Conservation (phyloP, 108 stramenopile genomes). For the Nitzschia putrida region DNA sequence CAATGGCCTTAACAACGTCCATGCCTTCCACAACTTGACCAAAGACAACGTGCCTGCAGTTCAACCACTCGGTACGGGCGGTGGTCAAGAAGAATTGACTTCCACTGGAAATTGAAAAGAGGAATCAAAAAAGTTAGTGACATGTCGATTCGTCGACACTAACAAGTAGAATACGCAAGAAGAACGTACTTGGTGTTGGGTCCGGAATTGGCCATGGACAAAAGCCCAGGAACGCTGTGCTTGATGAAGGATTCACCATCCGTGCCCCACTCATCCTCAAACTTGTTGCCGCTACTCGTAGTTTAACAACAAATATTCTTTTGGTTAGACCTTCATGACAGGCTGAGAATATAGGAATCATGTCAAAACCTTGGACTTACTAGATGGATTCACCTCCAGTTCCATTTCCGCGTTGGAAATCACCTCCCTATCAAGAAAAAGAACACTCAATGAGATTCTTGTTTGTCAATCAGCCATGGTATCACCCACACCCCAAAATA, state of each 20-base stretch:
- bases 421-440: constrained; percentile 85
- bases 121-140: constrained; percentile 1
- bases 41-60: constrained; percentile 90
- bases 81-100: constrained; percentile 89
- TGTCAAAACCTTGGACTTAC: constrained; percentile 28
- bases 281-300: constrained; percentile 34
- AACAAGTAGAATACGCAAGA: background rate
- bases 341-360: background rate
- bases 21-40: constrained; percentile 66
- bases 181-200: constrained; percentile 62
- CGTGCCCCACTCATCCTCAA: constrained; percentile 69
- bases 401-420: constrained; percentile 81
- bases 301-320: too few relatives aligned
- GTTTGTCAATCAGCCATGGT: too few relatives aligned
- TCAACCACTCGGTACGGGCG: constrained; percentile 67
- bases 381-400: constrained; percentile 88
- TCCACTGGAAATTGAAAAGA: background rate
- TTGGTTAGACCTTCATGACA: background rate
- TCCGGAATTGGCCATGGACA: constrained; percentile 91
- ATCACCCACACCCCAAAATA: background rate
- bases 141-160: too few relatives aligned
- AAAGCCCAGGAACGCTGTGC: constrained; percentile 63
- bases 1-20: constrained; percentile 86
- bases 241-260: constrained; percentile 47
- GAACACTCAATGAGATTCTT: too few relatives aligned